Percentiles rank a stretch among this genome's conserved stretches.
Conservation (phyloP, 345 rosid species). For the Punica granatum region DNA sequence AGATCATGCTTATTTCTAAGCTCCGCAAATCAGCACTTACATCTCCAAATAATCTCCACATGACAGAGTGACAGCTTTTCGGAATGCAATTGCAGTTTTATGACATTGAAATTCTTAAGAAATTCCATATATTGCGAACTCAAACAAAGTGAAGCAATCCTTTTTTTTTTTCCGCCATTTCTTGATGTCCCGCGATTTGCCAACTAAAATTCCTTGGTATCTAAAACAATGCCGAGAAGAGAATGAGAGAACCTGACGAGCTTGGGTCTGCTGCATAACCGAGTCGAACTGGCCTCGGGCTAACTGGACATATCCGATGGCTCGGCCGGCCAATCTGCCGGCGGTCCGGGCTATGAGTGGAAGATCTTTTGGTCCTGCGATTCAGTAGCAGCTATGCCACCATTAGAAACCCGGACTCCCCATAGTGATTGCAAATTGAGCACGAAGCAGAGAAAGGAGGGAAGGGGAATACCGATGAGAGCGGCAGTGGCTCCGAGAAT, state of each 20-base stretch:
- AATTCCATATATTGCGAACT: too few relatives aligned
- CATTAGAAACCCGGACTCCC: background rate
- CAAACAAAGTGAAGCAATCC: background rate
- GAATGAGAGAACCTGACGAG: conserved; percentile 53
- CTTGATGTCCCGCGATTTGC: background rate
- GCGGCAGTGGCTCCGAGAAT: conserved; percentile 60
- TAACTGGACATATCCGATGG: conserved; percentile 30
- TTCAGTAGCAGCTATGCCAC: background rate
- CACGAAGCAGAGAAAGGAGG: background rate
- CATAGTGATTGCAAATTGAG: background rate
- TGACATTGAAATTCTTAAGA: too few relatives aligned
- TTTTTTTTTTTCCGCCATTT: background rate
- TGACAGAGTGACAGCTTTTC: background rate
- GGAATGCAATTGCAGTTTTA: background rate
- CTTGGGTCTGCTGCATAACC: conserved; percentile 57
- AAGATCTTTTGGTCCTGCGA: conserved; percentile 75
- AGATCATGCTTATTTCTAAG: background rate
- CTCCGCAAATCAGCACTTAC: background rate
- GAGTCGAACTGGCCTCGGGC: background rate
- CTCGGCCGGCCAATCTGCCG: conserved; percentile 73
- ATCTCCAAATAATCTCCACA: background rate
- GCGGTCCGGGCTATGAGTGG: conserved; percentile 64
- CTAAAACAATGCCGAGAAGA: background rate
- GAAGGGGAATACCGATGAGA: conserved; percentile 39
- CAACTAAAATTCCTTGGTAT: background rate